Evolutionary conservation across 2,329 filamentous ascomycete genomes (phyloP), one percentile per base, ranked within the genome.

Genomic region (Elsinoe perseae): DNA sequence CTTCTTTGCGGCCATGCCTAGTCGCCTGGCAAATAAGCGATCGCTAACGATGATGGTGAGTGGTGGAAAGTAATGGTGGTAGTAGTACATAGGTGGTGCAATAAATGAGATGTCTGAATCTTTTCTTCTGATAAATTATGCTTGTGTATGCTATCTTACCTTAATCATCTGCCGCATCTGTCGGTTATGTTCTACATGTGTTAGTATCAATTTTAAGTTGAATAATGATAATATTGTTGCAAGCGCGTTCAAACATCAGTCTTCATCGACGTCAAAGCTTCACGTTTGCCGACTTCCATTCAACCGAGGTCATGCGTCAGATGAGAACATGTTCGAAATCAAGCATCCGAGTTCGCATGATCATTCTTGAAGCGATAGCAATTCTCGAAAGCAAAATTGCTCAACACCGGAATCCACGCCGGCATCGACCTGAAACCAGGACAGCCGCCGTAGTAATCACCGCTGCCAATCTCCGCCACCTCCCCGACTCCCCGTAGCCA

Each of bases 271-370:
- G 21, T 14, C 25, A 34, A 14, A 52, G 30, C 48, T 52, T 52
- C 48, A 52, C 18, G 27, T 30, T 52, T 36, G 32, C 50, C 50
- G 50, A 42, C 50, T 42, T 42, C 50, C 50, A 23, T 42, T 54
- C 28, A 28, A 25, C 38, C 52, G 52, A 54, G 38, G 21, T 54
- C 25, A 25, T 43, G 23, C 42, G 52, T 42, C 52, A 42, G n/a
- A 21, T 20, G 18, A 4, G 9, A 36, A 30, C 4, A 20, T 38
- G 7, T 14, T 21, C 9, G 14, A 53, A 3, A 40, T 40, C 30
- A 32, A 16, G 3, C 14, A 18, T 12, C 12, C 3, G 32, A 14
- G 16, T 50, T 10, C 2, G 14, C 16, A 16, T 30, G 4, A 21
- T 14, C 18, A 44, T 25, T 9, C 12, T 27, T 2, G 40, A 25